Evolutionary conservation across 108 stramenopile species (phyloP), one percentile per base, ranked within the genome.

Genomic region (Pseudonitzschia delicatissima): DNA sequence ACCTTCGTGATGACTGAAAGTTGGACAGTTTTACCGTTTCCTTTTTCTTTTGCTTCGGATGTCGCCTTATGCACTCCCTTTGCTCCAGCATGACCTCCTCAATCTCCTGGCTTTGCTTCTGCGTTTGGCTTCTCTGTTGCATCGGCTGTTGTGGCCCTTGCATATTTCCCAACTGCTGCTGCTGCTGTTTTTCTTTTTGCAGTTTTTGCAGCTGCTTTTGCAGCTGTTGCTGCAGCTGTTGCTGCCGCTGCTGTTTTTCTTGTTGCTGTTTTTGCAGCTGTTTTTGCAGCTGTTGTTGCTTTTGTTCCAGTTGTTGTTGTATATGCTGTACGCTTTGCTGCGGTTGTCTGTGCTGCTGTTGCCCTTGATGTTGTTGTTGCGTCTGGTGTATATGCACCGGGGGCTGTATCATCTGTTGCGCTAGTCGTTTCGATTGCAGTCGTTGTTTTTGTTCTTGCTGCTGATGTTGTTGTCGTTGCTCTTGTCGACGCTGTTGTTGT

Each of bases 391-490:
- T 44, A 15, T 44, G 42, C 42, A 44, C 15, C 42, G 12, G 42
- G 42, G 12, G 15, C 15, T 44, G 42, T 13, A 15, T 44, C 12
- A 13, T 44, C 13, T 44, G 12, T n/a, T n/a, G n/a, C n/a, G n/a
- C n/a, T n/a, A n/a, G n/a, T n/a, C n/a, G 13, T 26, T 57, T 8
- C 28, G 26, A 28, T 23, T 31, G 2, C 21, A 29, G 57, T 6
- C 13, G 13, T 36, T 31, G 28, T 31, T 26, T 2, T 36, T 31
- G 13, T 6, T 8, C 1, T 20, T 7, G 2, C 20, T 57, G 25
- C 57, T 57, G 33, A 3, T 57, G 57, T 57, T 31, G 57, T 26
- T 57, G 28, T 57, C 7, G n/a, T 48, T 48, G 9, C 20, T 48
- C 21, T 7, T 39, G 37, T 11, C 11, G 37, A 39, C 6, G 8